These are phyloP conservation scores for Dictyophora rubrovolvata DNA, from an alignment of 768 basidiomycete species.

Conservation along the genomic window DNA sequence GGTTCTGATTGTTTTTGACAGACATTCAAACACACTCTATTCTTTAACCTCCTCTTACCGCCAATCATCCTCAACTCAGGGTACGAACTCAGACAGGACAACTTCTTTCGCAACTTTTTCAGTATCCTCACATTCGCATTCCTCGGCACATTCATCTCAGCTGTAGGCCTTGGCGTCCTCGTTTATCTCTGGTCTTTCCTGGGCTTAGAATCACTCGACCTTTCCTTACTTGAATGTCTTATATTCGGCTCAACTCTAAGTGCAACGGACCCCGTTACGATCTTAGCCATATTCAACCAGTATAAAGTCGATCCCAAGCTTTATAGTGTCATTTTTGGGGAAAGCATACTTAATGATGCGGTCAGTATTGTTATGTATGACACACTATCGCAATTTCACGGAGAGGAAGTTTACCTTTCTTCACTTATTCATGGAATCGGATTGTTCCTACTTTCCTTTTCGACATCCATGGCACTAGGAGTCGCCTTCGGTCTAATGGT, in stretches of 20 bases:
- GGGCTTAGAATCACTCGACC: constrained; percentile 78
- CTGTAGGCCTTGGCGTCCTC: constrained; percentile 87
- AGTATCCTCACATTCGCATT: constrained; percentile 93
- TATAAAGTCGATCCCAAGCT: constrained; percentile 98
- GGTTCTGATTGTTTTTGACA: constrained; percentile 22
- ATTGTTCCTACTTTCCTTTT: constrained; percentile 93
- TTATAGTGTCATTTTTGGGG: constrained; percentile 95
- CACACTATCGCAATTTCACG: constrained; percentile 87
- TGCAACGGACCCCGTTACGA: constrained; percentile 96
- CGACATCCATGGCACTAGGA: constrained; percentile 88
- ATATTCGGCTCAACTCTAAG: constrained; percentile 95
- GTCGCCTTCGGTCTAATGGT: constrained; percentile 84
- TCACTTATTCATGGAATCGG: constrained; percentile 96
- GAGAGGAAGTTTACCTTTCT: constrained; percentile 71
- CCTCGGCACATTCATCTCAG: constrained; percentile 90
- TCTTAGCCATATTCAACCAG: constrained; percentile 96
- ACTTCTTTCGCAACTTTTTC: constrained; percentile 97
- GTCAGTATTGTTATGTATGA: constrained; percentile 99
- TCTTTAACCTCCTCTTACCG: constrained; percentile 96
- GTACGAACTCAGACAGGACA: constrained; percentile 95
- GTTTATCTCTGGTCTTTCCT: constrained; percentile 93
- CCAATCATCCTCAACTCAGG: constrained; percentile 98
- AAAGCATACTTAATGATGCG: constrained; percentile 94
- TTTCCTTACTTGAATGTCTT: constrained; percentile 86
- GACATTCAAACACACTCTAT: constrained; percentile 95